Conservation (phyloP, 140 eudicot genomes). For the Erigeron philadelphicus region DNA sequence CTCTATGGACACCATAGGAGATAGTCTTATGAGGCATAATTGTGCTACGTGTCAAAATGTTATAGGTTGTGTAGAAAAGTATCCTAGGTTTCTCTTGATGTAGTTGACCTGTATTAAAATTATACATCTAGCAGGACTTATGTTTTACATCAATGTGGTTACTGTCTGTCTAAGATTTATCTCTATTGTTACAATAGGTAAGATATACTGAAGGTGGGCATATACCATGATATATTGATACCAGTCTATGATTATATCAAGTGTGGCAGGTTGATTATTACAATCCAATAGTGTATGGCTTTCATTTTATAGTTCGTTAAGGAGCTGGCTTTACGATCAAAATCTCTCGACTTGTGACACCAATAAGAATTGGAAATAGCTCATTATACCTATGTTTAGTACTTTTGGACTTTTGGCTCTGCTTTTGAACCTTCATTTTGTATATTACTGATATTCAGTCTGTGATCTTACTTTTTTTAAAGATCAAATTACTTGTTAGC, state of each 20-base stretch:
- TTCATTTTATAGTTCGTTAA: background rate
- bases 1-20: no score
- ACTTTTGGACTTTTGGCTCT: conserved; percentile 1
- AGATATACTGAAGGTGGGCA: background rate
- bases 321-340: background rate
- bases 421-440: conserved; percentile 1
- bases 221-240: background rate
- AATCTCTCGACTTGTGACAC: background rate
- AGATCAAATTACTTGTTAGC: conserved; percentile 5
- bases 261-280: background rate
- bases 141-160: background rate
- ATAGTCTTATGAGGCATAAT: background rate
- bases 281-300: background rate
- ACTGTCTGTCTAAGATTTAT: background rate
- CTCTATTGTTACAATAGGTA: background rate
- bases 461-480: background rate
- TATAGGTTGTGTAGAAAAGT: background rate
- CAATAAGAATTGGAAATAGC: background rate
- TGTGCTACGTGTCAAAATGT: background rate
- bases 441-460: conserved; percentile 8
- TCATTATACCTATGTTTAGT: background rate
- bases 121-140: background rate
- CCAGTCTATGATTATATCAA: background rate
- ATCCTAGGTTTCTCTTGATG: background rate
- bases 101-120: background rate